Evolutionary conservation across 345 rosid species (phyloP), one percentile per base, ranked within the genome.

Genomic region (Kandelia obovata): DNA sequence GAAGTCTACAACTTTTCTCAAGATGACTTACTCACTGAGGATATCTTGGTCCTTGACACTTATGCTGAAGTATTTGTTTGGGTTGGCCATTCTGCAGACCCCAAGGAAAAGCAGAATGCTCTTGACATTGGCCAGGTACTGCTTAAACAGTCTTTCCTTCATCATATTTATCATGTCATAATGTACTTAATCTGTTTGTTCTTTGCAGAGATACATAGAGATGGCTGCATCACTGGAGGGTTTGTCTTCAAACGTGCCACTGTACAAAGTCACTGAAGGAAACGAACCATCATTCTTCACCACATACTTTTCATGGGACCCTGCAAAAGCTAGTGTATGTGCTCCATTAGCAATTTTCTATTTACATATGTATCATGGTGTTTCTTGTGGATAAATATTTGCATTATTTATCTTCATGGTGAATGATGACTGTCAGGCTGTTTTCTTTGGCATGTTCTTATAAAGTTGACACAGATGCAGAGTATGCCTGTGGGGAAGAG

Each of bases 51-150:
- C 72, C 90, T 95, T 56, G 99, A 95, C 79, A 90, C 98, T 31
- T 92, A 85, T 71, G 96, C 96, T 68, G 99, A 92, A 81, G 96
- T 92, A 67, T 95, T 92, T 86, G 88, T 92, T 70, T 95, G 99
- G 99, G 90, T 92, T 77, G 99, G 99, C 59, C 94, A 92, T 58
- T 89, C 78, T 9, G 92, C 81, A 53, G 98, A 92, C 69, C 28
- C 92, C 60, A 88, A 85, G 77, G 96, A 95, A 78, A 95, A 92
- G 83, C 92, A 90, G 80, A 85, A 62, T 82, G 96, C 89, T 73
- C 89, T 90, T 64, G 98, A 87, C 67, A 81, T 90, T 82, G 96
- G 94, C 78, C 96, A 85, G 96, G 99, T 95, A 84, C 64, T 61
- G 26, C 63, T 70, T 69, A 19, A 61, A 78, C 57, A 58, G 34